Percentiles rank a stretch among this genome's conserved stretches.
Evolutionary conservation across 2,329 filamentous ascomycete species (phyloP).

Genomic region (Ascochyta clinopodiicola): DNA sequence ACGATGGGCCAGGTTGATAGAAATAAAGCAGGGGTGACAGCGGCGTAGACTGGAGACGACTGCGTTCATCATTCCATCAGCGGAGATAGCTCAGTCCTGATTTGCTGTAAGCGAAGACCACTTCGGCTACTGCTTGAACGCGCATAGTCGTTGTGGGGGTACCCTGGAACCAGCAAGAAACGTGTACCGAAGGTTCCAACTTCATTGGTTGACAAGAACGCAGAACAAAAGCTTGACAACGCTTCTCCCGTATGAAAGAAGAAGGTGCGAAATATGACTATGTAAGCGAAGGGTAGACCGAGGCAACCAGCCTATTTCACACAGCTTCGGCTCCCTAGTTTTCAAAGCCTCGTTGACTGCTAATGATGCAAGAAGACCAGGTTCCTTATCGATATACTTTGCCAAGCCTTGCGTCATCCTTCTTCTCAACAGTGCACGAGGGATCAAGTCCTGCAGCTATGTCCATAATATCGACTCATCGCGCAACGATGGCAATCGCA

Average conservation of each 20-base stretch:
- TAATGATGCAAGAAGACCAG: background rate
- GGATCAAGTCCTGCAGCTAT: background rate
- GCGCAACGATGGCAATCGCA: background rate
- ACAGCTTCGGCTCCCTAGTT: background rate
- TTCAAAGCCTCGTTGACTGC: background rate
- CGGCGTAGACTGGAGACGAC: background rate
- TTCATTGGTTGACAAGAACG: slow-evolving; percentile 4
- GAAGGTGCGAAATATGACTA: slow-evolving; percentile 4
- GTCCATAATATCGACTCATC: background rate
- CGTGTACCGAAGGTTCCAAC: slow-evolving; percentile 8
- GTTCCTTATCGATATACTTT: background rate
- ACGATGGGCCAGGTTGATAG: slow-evolving; percentile 23
- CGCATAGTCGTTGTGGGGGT: slow-evolving; percentile 11
- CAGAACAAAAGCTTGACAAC: slow-evolving; percentile 5
- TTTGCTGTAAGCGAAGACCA: slow-evolving; percentile 6
- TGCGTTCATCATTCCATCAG: background rate
- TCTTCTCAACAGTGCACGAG: background rate
- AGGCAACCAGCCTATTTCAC: background rate
- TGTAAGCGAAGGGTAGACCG: background rate
- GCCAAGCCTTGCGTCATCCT: background rate
- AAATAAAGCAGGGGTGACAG: slow-evolving; percentile 3
- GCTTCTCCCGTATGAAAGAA: background rate
- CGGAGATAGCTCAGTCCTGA: slow-evolving; percentile 6
- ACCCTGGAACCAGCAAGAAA: slow-evolving; percentile 1
- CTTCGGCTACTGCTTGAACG: slow-evolving; percentile 8